These are phyloP conservation scores for Azolla pinnata DNA, from an alignment of 75 land plant species.

Conservation along the genomic window DNA sequence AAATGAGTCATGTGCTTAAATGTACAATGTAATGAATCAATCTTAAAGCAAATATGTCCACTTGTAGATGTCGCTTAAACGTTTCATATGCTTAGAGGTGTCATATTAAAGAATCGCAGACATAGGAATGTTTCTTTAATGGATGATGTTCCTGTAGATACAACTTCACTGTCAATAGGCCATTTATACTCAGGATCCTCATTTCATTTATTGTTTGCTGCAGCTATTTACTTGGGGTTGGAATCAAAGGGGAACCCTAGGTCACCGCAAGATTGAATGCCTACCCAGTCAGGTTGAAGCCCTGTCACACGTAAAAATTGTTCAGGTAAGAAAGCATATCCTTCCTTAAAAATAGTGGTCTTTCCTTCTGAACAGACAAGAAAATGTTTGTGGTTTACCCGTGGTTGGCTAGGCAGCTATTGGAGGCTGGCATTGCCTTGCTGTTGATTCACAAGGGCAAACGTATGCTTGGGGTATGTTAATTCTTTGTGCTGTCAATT, in stretches of 20 bases:
- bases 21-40: neutral
- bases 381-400: neutral
- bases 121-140: too few relatives aligned
- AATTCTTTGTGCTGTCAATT: too few relatives aligned
- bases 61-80: too few relatives aligned
- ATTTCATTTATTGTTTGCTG: neutral
- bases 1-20: too few relatives aligned
- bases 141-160: too few relatives aligned
- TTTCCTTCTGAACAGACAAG: neutral
- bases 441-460: slow-evolving; percentile 83
- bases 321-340: slow-evolving; percentile 41
- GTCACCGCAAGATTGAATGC: slow-evolving; percentile 73
- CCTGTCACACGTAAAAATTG: slow-evolving; percentile 62
- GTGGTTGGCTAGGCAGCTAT: slow-evolving; percentile 61
- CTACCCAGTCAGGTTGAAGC: slow-evolving; percentile 68
- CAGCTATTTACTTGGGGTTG: slow-evolving; percentile 96
- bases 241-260: slow-evolving; percentile 88
- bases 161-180: too few relatives aligned
- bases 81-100: too few relatives aligned
- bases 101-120: too few relatives aligned
- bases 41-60: too few relatives aligned
- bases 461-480: slow-evolving; percentile 91
- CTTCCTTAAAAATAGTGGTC: neutral
- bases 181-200: too few relatives aligned
- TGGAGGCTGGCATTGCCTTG: slow-evolving; percentile 97